Evolutionary conservation across 108 stramenopile genomes (phyloP).

Genomic region (Nannochloropsis oceanica): DNA sequence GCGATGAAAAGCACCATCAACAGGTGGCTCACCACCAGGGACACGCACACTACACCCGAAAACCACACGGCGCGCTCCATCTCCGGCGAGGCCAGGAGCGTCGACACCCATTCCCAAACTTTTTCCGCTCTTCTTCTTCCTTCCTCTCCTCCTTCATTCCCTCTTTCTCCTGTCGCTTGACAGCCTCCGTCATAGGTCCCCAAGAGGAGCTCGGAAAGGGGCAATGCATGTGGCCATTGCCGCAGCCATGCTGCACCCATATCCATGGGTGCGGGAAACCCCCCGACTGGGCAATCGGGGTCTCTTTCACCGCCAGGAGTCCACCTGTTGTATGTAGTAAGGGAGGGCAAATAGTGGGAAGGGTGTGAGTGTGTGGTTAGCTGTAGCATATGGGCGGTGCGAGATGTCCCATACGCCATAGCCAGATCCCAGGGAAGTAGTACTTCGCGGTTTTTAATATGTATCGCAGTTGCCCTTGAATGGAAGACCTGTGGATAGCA

Average conservation of each 20-base stretch:
- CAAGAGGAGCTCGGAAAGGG: background rate
- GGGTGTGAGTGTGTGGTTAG: background rate
- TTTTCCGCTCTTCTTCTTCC: background rate
- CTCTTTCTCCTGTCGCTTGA: background rate
- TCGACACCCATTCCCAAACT: background rate
- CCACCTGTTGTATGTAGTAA: background rate
- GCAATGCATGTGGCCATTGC: background rate
- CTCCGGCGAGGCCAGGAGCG: background rate
- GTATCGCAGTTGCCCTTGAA: too few relatives aligned
- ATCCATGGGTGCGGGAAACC: background rate
- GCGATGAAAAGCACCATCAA: background rate
- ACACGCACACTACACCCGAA: background rate
- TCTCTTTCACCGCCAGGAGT: background rate
- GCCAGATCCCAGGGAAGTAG: too few relatives aligned
- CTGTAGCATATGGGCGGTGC: background rate
- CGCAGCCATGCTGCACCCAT: background rate
- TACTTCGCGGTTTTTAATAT: too few relatives aligned
- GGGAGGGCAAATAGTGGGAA: background rate
- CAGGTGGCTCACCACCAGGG: background rate
- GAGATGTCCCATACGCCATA: too few relatives aligned
- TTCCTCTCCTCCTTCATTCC: background rate
- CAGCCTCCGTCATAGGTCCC: background rate
- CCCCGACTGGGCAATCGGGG: background rate
- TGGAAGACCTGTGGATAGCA: too few relatives aligned
- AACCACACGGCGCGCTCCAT: background rate